Base-by-base conservation (phyloP, 148 eudicot species). In the Mesembryanthemum crystallinum region DNA sequence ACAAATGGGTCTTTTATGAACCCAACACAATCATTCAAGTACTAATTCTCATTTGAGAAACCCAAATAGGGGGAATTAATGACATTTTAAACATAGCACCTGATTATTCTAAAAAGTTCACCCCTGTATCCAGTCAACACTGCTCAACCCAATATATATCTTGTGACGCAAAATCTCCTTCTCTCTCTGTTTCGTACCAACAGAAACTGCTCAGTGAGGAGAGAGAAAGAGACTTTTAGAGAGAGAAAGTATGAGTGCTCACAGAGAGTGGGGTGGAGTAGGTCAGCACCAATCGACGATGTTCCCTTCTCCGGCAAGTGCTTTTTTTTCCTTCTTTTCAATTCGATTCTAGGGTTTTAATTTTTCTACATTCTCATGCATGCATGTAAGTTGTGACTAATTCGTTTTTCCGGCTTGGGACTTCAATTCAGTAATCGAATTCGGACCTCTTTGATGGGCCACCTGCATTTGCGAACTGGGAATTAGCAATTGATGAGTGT, bases 271-370 rank as follows among this genome's bases (percentile, higher is more conserved):
- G 61, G 32, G 42, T 27, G 24, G 67, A 35, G 28, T 1, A 24
- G 3, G 12, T 25, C 20, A 42, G 42, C 43, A n/a, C n/a, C n/a
- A 28, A 28, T 6, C 45, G 18, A 37, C 69, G 13, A 71, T 71
- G 80, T 27, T 37, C n/a, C 71, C 49, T 1, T 45, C 76, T 28
- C 76, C 71, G 80, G 80, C 30, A 64, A 71, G 67, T 59, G 4
- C 47, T 17, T 27, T 49, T 28, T 32, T 28, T 77, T 54, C 70
- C 49, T 29, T 73, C 18, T 52, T 30, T 54, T 29, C 39, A 35
- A 23, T 35, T 43, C 10, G 20, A n/a, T 73, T 73, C 27, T 79
- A 57, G 67, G 72, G 77, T 74, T 75, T 67, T 7, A 17, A 11
- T 6, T 15, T 33, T 32, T 37, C 21, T 15, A 54, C 12, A 20